Percentiles rank a stretch among this genome's conserved stretches.
phyloP scores from a whole-genome alignment of 2,329 filamentous ascomycete genomes.

The Hypoxylon sp. region DNA sequence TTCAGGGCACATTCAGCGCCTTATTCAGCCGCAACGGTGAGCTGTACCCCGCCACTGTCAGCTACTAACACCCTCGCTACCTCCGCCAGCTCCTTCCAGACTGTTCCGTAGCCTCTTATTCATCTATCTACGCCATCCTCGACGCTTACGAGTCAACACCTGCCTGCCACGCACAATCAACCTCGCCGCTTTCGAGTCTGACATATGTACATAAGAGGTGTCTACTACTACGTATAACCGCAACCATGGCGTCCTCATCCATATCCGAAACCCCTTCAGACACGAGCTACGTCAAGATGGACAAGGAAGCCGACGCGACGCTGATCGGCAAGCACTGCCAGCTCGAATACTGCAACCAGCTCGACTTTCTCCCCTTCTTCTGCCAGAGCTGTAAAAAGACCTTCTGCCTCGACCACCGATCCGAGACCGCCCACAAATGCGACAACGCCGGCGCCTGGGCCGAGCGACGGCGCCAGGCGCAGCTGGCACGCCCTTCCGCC shows the following conservation, averaged over 20 bases:
- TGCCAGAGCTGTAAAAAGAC: constrained; percentile 89
- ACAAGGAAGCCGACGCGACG: constrained; percentile 78
- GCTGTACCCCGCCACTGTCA: constrained; percentile 21
- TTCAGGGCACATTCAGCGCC: constrained; percentile 8
- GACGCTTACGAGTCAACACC: constrained; percentile 44
- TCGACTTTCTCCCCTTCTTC: constrained; percentile 95
- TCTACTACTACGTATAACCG: constrained; percentile 7
- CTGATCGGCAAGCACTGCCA: constrained; percentile 93
- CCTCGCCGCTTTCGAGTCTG: not conserved
- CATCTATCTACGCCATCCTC: constrained; percentile 41
- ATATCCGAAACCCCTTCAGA: constrained; percentile 53
- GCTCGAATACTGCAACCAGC: constrained; percentile 88
- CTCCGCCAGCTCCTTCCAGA: constrained; percentile 44
- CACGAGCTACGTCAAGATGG: constrained; percentile 77
- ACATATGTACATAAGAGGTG: constrained; percentile 29
- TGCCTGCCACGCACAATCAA: constrained; percentile 35
- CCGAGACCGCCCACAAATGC: constrained; percentile 82
- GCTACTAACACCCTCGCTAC: constrained; percentile 5
- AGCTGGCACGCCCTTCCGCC: constrained; percentile 64
- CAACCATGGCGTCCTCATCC: constrained; percentile 65
- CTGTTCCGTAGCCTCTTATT: constrained; percentile 43
- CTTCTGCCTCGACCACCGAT: constrained; percentile 94
- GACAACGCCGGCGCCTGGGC: constrained; percentile 71
- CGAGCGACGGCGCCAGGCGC: constrained; percentile 64
- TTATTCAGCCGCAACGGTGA: constrained; percentile 33